Evolutionary conservation across 371 early-diverging fungal genomes (phyloP).

Genomic region (Zopfochytrium polystomum): DNA sequence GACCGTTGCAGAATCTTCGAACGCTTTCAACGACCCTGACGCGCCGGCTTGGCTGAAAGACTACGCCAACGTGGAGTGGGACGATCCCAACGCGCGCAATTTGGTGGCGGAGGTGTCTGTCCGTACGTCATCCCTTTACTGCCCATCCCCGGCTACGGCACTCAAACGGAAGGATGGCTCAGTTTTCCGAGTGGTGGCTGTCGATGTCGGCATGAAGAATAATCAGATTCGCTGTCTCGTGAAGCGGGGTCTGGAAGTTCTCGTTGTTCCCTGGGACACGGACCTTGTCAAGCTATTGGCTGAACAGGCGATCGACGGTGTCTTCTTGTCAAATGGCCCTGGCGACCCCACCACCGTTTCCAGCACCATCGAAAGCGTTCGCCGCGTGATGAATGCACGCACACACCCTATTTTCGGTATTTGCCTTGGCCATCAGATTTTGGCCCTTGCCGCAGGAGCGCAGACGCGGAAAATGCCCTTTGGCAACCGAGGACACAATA

Average conservation of each 20-base stretch:
- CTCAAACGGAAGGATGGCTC: constrained; percentile 70
- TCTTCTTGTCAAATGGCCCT: constrained; percentile 96
- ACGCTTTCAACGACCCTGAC: constrained; percentile 8
- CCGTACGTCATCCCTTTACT: constrained; percentile 72
- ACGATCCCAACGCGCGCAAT: constrained; percentile 88
- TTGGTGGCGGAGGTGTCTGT: constrained; percentile 90
- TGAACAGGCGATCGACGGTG: constrained; percentile 70
- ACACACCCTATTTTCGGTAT: constrained; percentile 96
- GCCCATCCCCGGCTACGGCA: constrained; percentile 58
- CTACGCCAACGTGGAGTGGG: constrained; percentile 79
- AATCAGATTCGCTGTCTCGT: constrained; percentile 96
- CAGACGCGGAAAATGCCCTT: constrained; percentile 92
- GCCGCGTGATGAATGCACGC: constrained; percentile 59
- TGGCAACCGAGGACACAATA: constrained; percentile 98
- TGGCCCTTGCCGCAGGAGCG: constrained; percentile 91
- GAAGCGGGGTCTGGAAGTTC: constrained; percentile 86
- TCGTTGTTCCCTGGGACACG: constrained; percentile 94
- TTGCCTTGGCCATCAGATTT: constrained; percentile 94
- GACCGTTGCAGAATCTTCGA: constrained; percentile 15
- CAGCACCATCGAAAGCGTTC: constrained; percentile 69
- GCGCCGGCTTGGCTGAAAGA: constrained; percentile 59
- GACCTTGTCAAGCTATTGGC: constrained; percentile 63
- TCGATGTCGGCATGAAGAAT: constrained; percentile 97
- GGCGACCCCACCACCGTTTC: constrained; percentile 89
- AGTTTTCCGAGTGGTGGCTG: constrained; percentile 78